phyloP scores from a whole-genome alignment of 192 early-diverging fungal species.

The Coemansia sp. region DNA sequence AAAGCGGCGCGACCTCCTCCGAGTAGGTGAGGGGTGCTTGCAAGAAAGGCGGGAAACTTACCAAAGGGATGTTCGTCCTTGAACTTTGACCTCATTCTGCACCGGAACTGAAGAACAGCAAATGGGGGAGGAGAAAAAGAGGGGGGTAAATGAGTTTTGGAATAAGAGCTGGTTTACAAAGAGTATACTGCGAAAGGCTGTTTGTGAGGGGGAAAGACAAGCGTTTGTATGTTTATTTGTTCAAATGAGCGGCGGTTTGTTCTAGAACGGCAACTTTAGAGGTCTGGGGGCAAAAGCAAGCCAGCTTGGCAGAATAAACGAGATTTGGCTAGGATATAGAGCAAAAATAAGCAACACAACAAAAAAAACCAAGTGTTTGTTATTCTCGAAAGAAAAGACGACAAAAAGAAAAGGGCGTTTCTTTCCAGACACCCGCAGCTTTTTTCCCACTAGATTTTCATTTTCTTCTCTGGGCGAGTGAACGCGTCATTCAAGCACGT shows the following conservation, averaged over 20 bases:
- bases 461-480: slow-evolving; percentile 2
- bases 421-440: not conserved
- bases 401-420: slow-evolving; percentile 2
- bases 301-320: not conserved
- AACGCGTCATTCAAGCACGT: not conserved
- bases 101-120: slow-evolving; percentile 1
- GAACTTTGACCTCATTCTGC: slow-evolving; percentile 81
- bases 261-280: not conserved
- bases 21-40: too few species aligned
- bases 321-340: slow-evolving; percentile 1
- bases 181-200: slow-evolving; percentile 5
- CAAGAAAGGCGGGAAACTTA: slow-evolving; percentile 44
- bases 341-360: slow-evolving; percentile 13
- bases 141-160: not conserved
- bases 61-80: slow-evolving; percentile 96
- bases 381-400: not conserved
- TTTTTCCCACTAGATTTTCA: not conserved
- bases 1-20: too few species aligned
- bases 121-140: not conserved
- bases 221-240: not conserved
- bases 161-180: not conserved
- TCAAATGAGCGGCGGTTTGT: not conserved
- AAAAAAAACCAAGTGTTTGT: not conserved
- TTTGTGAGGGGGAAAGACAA: not conserved
- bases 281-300: not conserved